Evolutionary conservation across 2,329 filamentous ascomycete species (phyloP), one percentile per base, ranked within the genome.

Genomic region (Fusarium luffae): DNA sequence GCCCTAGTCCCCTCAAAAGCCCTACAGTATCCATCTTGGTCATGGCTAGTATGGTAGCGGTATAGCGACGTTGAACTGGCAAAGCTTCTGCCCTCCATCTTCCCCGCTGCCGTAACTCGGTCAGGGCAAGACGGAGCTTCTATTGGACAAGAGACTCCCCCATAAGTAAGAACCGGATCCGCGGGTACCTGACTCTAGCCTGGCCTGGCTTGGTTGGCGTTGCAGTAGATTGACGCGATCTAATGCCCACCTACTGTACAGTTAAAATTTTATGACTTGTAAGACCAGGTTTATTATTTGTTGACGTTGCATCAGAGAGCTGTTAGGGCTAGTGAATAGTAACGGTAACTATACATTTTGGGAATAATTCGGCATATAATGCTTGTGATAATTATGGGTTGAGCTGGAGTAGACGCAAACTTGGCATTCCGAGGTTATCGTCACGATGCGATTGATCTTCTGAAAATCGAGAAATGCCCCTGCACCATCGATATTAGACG

Each of bases 101-200:
- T 69, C 68, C 64, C 64, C 68, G 59, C 64, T 56, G 19, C 40
- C 58, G 55, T 11, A 44, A 40, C n/a, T 46, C 54, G 41, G 54
- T 40, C 61, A 42, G 54, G 57, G 25, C 42, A 51, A 47, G 34
- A 46, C 49, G 61, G 37, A 25, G 18, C 44, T 66, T 30, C 56
- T 54, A 52, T 52, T 52, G 49, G 49, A 21, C 14, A n/a, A 28
- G 18, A 46, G 25, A 27, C 25, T 37, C 34, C 44, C 44, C 44
- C 14, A 16, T 43, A 42, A 42, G 23, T 19, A 4, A 47, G 27
- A 47, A 34, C 40, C 40, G 37, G 49, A n/a, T 32, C 46, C 23
- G 55, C 68, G 68, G 68, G 68, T 70, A 71, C 68, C 68, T 70
- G 66, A 70, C 64, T 68, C 64, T 70, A 70, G 60, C 68, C 69